A percentile compares a stretch with the other conserved stretches of the same genome.
These are phyloP conservation scores for Naganishia liquefaciens DNA, from an alignment of 1,284 basidiomycete species.

Conservation along the genomic window DNA sequence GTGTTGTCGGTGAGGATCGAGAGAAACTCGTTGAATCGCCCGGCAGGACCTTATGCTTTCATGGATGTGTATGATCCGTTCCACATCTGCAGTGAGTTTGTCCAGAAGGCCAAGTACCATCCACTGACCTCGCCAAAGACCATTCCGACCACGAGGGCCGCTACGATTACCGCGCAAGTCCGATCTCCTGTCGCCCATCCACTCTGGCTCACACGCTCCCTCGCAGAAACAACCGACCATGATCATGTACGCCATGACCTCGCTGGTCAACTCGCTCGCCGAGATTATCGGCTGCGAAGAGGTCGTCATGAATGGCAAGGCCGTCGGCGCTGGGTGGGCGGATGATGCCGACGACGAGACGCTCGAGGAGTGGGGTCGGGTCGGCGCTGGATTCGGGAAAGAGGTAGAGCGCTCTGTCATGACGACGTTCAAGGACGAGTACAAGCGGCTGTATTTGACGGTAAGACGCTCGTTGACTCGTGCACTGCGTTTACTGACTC, in stretches of 20 bases:
- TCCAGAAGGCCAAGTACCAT: no score
- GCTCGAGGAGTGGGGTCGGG: constrained; percentile 65
- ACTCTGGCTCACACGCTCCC: constrained; percentile 35
- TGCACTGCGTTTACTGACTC: background rate
- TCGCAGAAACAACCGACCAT: constrained; percentile 54
- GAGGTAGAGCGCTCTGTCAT: constrained; percentile 60
- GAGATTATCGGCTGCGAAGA: constrained; percentile 86
- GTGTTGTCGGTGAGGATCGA: background rate
- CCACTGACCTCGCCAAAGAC: no score
- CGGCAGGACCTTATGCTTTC: constrained; percentile 80
- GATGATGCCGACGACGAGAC: constrained; percentile 60
- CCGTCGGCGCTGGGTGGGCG: constrained; percentile 67
- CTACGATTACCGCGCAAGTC: constrained; percentile 75
- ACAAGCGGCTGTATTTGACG: constrained; percentile 67
- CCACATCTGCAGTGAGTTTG: constrained; percentile 79
- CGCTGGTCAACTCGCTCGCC: constrained; percentile 70
- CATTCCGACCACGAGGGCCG: constrained; percentile 83
- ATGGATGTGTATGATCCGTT: constrained; percentile 85
- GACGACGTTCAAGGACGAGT: constrained; percentile 62
- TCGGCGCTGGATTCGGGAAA: constrained; percentile 65
- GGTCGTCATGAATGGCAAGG: constrained; percentile 58
- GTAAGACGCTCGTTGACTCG: constrained; percentile 50
- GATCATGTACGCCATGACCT: constrained; percentile 70
- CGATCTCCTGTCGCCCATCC: constrained; percentile 33
- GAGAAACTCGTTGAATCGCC: background rate